Base-by-base conservation (phyloP, 495 filamentous ascomycete genomes). In the Platismatia glauca region DNA sequence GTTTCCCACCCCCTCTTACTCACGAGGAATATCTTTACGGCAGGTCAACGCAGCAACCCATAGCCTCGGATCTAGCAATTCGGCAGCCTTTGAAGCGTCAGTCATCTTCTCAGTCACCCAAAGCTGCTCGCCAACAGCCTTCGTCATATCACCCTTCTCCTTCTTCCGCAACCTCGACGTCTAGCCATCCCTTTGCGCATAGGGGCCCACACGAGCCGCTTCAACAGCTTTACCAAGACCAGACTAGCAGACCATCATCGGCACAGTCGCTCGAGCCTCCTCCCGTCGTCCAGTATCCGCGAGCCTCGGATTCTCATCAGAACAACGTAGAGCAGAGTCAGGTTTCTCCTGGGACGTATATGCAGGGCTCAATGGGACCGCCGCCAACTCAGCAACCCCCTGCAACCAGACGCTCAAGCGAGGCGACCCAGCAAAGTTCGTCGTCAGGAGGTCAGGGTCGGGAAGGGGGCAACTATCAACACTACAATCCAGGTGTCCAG, bases 211-310 rank as follows among this genome's bases (percentile, higher is more conserved):
- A 60, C 50, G 66, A 70, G 27, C 39, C 44, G 8, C 46, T 61
- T n/a, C 61, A 63, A 16, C 66, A 67, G 18, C 57, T 60, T 44
- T 64, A 66, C 34, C 68, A 66, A 41, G 66, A 68, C 4, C 57
- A 68, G 41, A 66, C 41, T 39, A 68, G 66, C 46, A 66, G 68
- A 60, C 68, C 68, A 60, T 60, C 66, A 11, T 68, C 66, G 2
- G 66, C 64, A 58, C 67, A 70, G 56, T 69, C 67, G 4, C 60
- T 65, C n/a, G 61, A 61, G 24, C 68, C 66, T 44, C 64, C 66
- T 29, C 57, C 61, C 33, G 52, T 58, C 8, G 43, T 33, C 18
- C 68, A 68, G 22, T 46, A 38, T 59, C 46, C 62, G 33, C 65
- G 59, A 35, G 53, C 44, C 38, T 58, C 60, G n/a, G 66, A 65